Evolutionary conservation across 176 grass and related monocot species (phyloP), one percentile per base, ranked within the genome.

Genomic region (Ampelocalamus luodianensis): DNA sequence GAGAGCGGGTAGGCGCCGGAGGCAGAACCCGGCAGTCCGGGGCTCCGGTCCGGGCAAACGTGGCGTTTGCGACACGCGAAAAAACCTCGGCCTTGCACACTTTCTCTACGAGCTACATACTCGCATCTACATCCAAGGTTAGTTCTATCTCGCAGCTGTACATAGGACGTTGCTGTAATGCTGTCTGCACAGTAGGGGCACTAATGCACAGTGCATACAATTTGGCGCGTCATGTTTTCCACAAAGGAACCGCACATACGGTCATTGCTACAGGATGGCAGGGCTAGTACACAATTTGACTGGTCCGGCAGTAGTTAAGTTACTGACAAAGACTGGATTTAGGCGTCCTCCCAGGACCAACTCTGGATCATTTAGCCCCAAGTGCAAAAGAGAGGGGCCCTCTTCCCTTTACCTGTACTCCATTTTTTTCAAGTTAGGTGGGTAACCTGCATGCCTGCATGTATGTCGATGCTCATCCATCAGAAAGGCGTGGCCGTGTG

Each of bases 201-300:
- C 51, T 45, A 18, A 34, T 23, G 53, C 54, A 62, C 43, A 78
- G 67, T 53, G 9, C 43, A 32, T 27, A 9, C 66, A 46, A 40
- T 32, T 17, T 54, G 67, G 77, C 81, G 59, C 67, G 66, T 67
- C 81, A 66, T 59, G 23, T 55, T 88, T 77, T 53, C 29, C 77
- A 24, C 32, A 24, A 51, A 24, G 42, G 62, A 75, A 53, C 27
- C 62, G 13, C 22, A 76, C 64, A 77, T 27, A 69, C 24, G 48
- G 58, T 2, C 43, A 54, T 17, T 18, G 44, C 23, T 24, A 24
- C 66, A 56, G 67, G n/a, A 71, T 12, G 24, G 46, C 59, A 6
- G 32, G 7, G 49, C 59, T 36, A 43, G 58, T 74, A 67, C 39
- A 22, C 38, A 67, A 68, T 72, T 79, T 87, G 79, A 90, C 79